Evolutionary conservation across 2,329 filamentous ascomycete genomes (phyloP).

Genomic region (Aspergillus luchuensis): DNA sequence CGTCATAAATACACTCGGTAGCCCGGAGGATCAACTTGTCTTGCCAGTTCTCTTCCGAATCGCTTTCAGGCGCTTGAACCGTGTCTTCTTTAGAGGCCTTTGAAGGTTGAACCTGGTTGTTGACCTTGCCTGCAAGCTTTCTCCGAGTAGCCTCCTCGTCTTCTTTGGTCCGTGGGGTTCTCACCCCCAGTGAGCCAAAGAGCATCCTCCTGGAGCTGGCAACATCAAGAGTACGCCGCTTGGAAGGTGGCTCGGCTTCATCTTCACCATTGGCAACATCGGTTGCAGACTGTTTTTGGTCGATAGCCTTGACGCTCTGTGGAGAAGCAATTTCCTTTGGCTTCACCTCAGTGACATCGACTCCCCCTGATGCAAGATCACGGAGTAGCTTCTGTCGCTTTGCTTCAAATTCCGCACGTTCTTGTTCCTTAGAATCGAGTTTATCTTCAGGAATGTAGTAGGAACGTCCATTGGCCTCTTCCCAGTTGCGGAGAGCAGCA

Average conservation of each 20-base stretch:
- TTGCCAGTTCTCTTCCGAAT: conserved; percentile 69
- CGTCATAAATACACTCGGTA: conserved; percentile 79
- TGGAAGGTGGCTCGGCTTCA: conserved; percentile 21
- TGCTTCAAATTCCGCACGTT: conserved; percentile 52
- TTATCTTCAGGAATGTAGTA: conserved; percentile 25
- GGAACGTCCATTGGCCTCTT: conserved; percentile 30
- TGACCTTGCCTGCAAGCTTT: conserved; percentile 60
- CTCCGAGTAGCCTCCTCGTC: conserved; percentile 66
- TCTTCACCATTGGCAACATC: conserved; percentile 16
- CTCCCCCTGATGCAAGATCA: conserved; percentile 54
- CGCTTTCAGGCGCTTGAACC: conserved; percentile 36
- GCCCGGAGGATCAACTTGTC: conserved; percentile 72
- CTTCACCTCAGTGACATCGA: conserved; percentile 47
- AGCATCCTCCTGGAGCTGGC: conserved; percentile 67
- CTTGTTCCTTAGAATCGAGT: conserved; percentile 24
- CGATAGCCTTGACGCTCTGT: conserved; percentile 9
- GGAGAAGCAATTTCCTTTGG: conserved; percentile 37
- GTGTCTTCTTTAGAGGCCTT: conserved; percentile 27
- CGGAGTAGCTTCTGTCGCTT: conserved; percentile 55
- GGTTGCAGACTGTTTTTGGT: conserved; percentile 12
- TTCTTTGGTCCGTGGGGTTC: conserved; percentile 66
- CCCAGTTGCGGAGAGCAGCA: conserved; percentile 48
- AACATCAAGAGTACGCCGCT: conserved; percentile 55
- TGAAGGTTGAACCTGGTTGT: conserved; percentile 34
- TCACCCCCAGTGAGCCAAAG: conserved; percentile 71